A percentile compares a stretch with the other conserved stretches of the same genome.
phyloP scores from a whole-genome alignment of 495 filamentous ascomycete genomes.

The Penicillium diatomitis region DNA sequence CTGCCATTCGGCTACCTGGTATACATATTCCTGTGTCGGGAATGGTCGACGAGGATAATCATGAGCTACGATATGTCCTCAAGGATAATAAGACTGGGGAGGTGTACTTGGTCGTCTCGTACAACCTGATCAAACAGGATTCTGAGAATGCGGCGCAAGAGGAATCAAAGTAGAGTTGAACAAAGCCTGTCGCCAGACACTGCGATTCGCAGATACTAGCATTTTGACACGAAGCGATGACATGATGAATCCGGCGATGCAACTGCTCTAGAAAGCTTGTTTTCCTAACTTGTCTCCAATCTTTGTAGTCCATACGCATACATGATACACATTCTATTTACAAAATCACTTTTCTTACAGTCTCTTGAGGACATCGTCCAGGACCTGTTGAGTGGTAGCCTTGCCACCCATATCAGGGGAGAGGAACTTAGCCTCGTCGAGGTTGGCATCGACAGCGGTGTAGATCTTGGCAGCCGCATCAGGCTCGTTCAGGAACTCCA shows the following conservation, averaged over 20 bases:
- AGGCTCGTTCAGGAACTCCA: constrained; percentile 87
- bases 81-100: constrained; percentile 62
- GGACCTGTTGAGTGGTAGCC: constrained; percentile 79
- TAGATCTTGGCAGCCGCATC: constrained; percentile 83
- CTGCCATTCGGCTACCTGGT: constrained; percentile 72
- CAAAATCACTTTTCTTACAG: constrained; percentile 43
- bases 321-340: constrained; percentile 5
- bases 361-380: constrained; percentile 79
- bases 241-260: not conserved
- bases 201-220: too few relatives aligned
- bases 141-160: not conserved
- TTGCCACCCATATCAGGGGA: constrained; percentile 88
- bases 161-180: not conserved
- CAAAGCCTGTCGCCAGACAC: too few relatives aligned
- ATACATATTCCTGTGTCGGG: constrained; percentile 65
- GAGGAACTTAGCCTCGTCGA: constrained; percentile 72
- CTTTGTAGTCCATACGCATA: not conserved
- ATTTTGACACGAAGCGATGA: too few relatives aligned
- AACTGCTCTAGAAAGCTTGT: not conserved
- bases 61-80: constrained; percentile 77
- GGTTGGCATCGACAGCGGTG: constrained; percentile 80
- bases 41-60: constrained; percentile 74
- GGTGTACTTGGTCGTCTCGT: constrained; percentile 69
- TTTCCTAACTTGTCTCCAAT: not conserved
- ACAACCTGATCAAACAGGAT: constrained; percentile 50